Base-by-base conservation (phyloP, 2,329 filamentous ascomycete genomes). In the Fulvia fulva region DNA sequence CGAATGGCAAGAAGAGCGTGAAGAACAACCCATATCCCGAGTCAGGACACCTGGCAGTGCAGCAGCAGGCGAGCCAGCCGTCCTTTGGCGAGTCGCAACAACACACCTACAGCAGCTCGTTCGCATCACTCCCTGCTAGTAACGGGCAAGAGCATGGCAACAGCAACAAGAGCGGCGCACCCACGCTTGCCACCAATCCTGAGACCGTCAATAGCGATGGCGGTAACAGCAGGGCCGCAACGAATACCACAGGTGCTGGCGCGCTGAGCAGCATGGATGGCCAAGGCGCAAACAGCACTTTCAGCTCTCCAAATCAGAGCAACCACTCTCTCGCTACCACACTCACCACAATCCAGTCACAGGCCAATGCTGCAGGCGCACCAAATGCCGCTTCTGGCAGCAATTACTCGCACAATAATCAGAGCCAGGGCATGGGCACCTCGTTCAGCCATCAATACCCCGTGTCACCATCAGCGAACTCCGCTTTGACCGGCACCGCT, bases 11-110 rank as follows among this genome's bases (percentile, higher is more conserved):
- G 54, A 71, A 70, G 62, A 63, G 66, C 55, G 61, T 63, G 49
- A 87, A 88, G 74, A 96, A 96, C 79, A 93, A 93, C 71, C 92
- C 92, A n/a, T 97, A 97, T 70, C 90, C 90, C 8, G 83, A 93
- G 67, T 95, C 91, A 2, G 89, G 89, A 58, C 82, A 82, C 69
- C 60, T 78, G 77, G 67, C 78, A 78, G 57, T 83, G 81, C 70
- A 79, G 78, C 86, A 83, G 23, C 65, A 65, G 12, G 49, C 62
- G 45, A 57, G 67, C 81, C 59, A 73, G 71, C 62, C 63, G 11
- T 65, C 63, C 11, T 58, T 63, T 30, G 57, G 61, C 50, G 52
- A 60, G 7, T 61, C 63, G 6, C 51, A 54, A 22, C 58, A 57
- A 22, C 61, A 61, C 21, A 59, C 50, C 3, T 57, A 65, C 47